A percentile compares a stretch with the other conserved stretches of the same genome.
Evolutionary conservation across 805 yeast genomes (phyloP).

Genomic region (Cyberlindnera mrakii): DNA sequence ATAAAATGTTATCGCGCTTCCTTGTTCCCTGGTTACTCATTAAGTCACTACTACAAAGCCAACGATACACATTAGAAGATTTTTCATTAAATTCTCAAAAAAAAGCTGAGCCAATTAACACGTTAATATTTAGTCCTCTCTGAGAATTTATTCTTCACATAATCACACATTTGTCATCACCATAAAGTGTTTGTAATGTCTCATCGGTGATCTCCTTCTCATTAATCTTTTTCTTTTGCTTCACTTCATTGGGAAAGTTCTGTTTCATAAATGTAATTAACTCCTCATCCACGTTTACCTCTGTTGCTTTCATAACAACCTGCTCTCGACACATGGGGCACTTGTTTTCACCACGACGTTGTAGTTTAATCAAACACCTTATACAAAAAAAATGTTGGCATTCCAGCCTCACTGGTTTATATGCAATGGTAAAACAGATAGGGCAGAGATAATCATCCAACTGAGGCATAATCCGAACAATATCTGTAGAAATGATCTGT

Average conservation of each 20-base stretch:
- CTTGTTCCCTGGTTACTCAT: too few relatives aligned
- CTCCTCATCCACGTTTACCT: constrained; percentile 50
- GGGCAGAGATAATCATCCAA: constrained; percentile 74
- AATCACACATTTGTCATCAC: constrained; percentile 12
- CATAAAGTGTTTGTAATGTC: constrained; percentile 24
- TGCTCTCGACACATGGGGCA: constrained; percentile 62
- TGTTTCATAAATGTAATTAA: constrained; percentile 46
- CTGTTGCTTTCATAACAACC: constrained; percentile 54
- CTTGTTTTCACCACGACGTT: constrained; percentile 47
- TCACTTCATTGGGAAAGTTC: constrained; percentile 64
- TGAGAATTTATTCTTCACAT: constrained; percentile 6
- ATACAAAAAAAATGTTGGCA: constrained; percentile 72
- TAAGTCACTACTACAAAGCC: too few relatives aligned
- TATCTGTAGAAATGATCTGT: constrained; percentile 43
- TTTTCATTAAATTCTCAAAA: not conserved
- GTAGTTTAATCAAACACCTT: constrained; percentile 63
- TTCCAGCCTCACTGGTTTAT: constrained; percentile 57
- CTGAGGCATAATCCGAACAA: constrained; percentile 60
- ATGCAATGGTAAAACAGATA: constrained; percentile 63
- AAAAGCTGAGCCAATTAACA: not conserved
- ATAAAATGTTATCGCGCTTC: too few relatives aligned
- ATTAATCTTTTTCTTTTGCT: constrained; percentile 52
- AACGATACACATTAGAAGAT: too few relatives aligned
- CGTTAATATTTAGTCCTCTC: too few relatives aligned
- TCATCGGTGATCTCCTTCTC: constrained; percentile 41